Evolutionary conservation across 139 green algal genomes (phyloP), one percentile per base, ranked within the genome.

Genomic region (Chlorokybus atmophyticus): DNA sequence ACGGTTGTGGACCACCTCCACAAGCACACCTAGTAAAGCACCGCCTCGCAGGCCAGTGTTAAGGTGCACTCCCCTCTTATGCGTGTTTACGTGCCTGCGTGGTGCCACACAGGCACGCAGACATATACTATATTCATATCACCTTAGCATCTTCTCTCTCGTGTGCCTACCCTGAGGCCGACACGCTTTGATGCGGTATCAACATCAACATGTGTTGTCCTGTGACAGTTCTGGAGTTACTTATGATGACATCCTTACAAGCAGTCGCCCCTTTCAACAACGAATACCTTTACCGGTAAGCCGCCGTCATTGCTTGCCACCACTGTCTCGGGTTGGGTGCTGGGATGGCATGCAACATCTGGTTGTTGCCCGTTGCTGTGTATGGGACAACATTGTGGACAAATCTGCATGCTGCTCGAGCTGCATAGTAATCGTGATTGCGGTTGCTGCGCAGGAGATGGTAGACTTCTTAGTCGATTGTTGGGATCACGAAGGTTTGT

Each of bases 401-500:
- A 23, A n/a, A 7, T 58, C 40, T n/a, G 7, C 40, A 61, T 10
- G 6, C 19, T 10, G n/a, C n/a, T n/a, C n/a, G n/a, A 61, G 19
- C 39, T 59, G 55, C 38, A 10, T 61, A 38, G 40, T 23, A 6
- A 19, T 58, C 25, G 6, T 62, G 14, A 6, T 30, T 19, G 7
- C 40, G 40, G 7, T 17, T 39, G 23, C 40, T 23, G 23, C 29
- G 51, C 60, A 66, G 66, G 66, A 75, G 52, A 75, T 75, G 66
- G 66, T 75, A 29, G 66, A 75, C 17, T 75, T 75, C 32, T 47
- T 75, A 25, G 61, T 71, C 3, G 66, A 70, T 2, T 41, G 63
- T 3, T 75, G 66, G 66, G 66, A 75, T 31, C 52, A 75, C 44
- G 66, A 75, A 6, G 66, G 66, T 3, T 53, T 75, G 24, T 75